These are phyloP conservation scores for Trifolium fragiferum DNA, from an alignment of 306 rosid genomes.

Conservation along the genomic window DNA sequence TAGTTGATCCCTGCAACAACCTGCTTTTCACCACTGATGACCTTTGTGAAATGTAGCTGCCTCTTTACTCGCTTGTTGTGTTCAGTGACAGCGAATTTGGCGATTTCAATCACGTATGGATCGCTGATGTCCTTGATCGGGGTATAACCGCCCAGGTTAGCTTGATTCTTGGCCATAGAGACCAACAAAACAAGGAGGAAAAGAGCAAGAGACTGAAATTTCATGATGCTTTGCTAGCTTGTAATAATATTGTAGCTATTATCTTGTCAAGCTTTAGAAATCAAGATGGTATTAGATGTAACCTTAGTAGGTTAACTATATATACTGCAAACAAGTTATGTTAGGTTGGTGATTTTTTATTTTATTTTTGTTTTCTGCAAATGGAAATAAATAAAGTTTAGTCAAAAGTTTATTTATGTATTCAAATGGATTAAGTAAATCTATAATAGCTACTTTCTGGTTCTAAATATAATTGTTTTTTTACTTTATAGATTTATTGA, in stretches of 20 bases:
- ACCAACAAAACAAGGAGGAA: constrained; percentile 1
- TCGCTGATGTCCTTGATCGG: not conserved
- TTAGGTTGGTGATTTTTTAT: not conserved
- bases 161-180: not conserved
- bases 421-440: too few relatives aligned
- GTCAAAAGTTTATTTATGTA: too few relatives aligned
- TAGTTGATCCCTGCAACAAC: constrained; percentile 2
- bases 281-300: not conserved
- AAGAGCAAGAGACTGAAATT: not conserved
- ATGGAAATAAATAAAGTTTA: not conserved
- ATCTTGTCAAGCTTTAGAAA: not conserved
- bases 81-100: constrained; percentile 12
- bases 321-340: not conserved
- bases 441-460: too few relatives aligned
- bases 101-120: not conserved
- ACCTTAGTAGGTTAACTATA: not conserved
- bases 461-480: too few relatives aligned
- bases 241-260: not conserved
- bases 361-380: not conserved
- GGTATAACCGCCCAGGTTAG: not conserved
- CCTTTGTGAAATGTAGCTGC: constrained; percentile 26
- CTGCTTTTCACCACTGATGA: constrained; percentile 46
- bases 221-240: not conserved
- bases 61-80: constrained; percentile 36
- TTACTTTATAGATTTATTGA: too few relatives aligned